Evolutionary conservation across 768 basidiomycete genomes (phyloP), one percentile per base, ranked within the genome.

Genomic region (Chalciporus chontae): DNA sequence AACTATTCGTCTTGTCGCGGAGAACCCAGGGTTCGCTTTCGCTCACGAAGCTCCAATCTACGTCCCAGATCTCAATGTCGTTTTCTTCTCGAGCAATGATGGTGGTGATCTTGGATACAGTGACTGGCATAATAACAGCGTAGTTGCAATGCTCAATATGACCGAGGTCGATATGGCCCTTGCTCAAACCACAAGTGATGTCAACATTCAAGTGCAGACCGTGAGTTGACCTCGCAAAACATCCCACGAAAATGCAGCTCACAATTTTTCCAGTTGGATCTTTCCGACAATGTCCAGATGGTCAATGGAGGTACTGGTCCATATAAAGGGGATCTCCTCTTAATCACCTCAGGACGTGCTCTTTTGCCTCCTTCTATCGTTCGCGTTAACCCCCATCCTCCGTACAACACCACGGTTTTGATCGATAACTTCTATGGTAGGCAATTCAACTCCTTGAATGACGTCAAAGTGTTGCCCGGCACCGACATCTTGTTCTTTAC

Each of bases 371-470:
- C 87, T 21, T 79, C 78, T 2, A 63, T 90, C 13, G 80, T 76
- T 0, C 74, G 85, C 31, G 80, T 90, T 44, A 81, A 88, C 62
- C 85, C 86, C 0, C 61, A 57, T 3, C 62, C 78, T 4, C 87
- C 87, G 1, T 73, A 83, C 65, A 86, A 90, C 49, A 69, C 77
- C 4, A 89, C 85, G 0, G 76, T 86, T 32, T 64, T 92, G 15
- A 64, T 92, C 52, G 85, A 91, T 66, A 90, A 90, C 69, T 88
- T 77, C 69, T 86, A 79, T 59, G 89, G 89, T 3, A 73, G 87
- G 6, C 88, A 89, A 54, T 91, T 90, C 71, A 90, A 87, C 65
- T 89, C 89, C 1, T 64, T 91, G 36, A 90, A 90, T 63, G 90
- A 92, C 56, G 73, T 86, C 49, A 90, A 85, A 57, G 71, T 89